Evolutionary conservation across 2,329 filamentous ascomycete genomes (phyloP).

Genomic region (Colletotrichum magnum): DNA sequence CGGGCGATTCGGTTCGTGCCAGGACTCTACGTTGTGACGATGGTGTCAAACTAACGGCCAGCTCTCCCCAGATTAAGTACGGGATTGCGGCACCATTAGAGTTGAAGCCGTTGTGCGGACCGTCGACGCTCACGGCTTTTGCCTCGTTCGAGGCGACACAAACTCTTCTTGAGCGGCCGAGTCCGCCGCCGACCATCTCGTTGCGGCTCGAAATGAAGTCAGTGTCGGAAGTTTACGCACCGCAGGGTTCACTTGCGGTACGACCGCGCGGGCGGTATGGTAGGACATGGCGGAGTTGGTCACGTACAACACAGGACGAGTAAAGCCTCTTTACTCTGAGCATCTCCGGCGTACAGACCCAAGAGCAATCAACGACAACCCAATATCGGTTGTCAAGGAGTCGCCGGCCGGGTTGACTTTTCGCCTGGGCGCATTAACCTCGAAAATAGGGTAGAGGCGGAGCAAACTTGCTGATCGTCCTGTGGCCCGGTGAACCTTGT

Average conservation of each 20-base stretch:
- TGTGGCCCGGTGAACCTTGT: conserved; percentile 15
- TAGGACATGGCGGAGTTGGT: neutral
- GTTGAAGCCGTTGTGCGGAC: conserved; percentile 34
- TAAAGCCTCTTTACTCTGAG: neutral
- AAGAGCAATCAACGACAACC: no score
- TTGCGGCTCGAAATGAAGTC: conserved; percentile 17
- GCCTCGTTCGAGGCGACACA: neutral
- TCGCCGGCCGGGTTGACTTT: neutral
- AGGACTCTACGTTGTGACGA: neutral
- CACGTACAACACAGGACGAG: no score
- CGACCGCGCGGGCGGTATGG: neutral
- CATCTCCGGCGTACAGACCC: neutral
- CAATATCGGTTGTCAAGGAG: neutral
- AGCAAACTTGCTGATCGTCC: conserved; percentile 10
- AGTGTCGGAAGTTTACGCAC: conserved; percentile 18
- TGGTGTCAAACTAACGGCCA: neutral
- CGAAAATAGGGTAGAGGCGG: conserved; percentile 32
- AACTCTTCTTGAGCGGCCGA: neutral
- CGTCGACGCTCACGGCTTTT: conserved; percentile 2
- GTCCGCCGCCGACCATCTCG: conserved; percentile 4
- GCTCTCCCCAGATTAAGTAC: conserved; percentile 5
- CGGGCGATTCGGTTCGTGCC: neutral
- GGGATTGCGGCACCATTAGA: conserved; percentile 8
- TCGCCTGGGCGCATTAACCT: conserved; percentile 30
- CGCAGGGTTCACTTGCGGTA: neutral